Evolutionary conservation across 1,284 basidiomycete genomes (phyloP).

Genomic region (Cryptococcus sp.): DNA sequence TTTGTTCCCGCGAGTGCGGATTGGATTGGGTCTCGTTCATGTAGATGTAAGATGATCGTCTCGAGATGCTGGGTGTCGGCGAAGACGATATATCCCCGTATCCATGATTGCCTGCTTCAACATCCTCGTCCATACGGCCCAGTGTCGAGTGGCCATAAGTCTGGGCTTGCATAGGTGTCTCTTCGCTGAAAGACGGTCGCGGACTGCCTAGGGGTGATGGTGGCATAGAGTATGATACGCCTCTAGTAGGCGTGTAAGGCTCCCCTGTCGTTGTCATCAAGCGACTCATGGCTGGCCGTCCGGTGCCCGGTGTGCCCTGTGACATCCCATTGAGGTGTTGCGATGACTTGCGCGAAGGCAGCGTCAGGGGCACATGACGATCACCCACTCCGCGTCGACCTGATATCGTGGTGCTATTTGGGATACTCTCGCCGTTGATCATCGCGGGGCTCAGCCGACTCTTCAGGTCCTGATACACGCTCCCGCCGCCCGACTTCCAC

Average conservation of each 20-base stretch:
- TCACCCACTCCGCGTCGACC: conserved; percentile 26
- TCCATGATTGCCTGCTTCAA: conserved; percentile 17
- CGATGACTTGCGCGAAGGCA: conserved; percentile 44
- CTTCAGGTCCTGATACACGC: conserved; percentile 22
- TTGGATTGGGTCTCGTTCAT: conserved; percentile 23
- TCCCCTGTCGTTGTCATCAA: conserved; percentile 10
- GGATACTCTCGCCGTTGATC: conserved; percentile 14
- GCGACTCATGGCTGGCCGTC: conserved; percentile 4
- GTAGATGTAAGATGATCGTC: conserved; percentile 39
- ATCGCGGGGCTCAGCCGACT: conserved; percentile 21
- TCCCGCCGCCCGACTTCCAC: conserved; percentile 17
- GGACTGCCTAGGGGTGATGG: conserved; percentile 34
- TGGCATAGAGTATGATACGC: conserved; percentile 25
- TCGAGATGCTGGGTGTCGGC: conserved; percentile 35
- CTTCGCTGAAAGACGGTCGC: conserved; percentile 16
- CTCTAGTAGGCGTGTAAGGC: neutral
- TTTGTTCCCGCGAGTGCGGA: conserved; percentile 5
- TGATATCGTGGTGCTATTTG: conserved; percentile 4
- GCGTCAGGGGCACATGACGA: conserved; percentile 33
- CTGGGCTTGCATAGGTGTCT: conserved; percentile 1
- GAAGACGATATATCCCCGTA: neutral
- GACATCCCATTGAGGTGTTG: conserved; percentile 31
- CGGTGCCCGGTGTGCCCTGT: conserved; percentile 4
- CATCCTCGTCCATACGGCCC: conserved; percentile 22
- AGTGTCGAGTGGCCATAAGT: conserved; percentile 5